Base-by-base conservation (phyloP, 169 alveolate genomes). In the Eimeria acervulina region DNA sequence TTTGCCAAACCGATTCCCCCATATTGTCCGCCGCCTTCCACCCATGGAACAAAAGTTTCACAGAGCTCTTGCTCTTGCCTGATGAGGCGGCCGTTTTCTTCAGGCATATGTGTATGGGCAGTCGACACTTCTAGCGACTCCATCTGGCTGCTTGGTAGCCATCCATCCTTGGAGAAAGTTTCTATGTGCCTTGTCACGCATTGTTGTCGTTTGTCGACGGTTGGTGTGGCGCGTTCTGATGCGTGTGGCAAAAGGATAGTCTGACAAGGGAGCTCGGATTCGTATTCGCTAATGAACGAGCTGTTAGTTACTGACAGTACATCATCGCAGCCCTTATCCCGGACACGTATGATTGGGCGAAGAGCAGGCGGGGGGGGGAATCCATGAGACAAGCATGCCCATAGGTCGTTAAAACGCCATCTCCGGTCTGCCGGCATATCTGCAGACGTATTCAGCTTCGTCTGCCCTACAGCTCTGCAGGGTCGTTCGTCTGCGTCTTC, bases 231-330 rank as follows among this genome's bases (percentile, higher is more conserved):
- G 93, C 52, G 40, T 2, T 55, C 80, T 19, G 80, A 38, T 28
- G 66, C 17, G 21, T 81, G 38, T 21, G 59, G 93, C 17, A 85
- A 19, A 61, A 55, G 33, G 61, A 85, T 61, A 7, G 93, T 85
- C 70, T 85, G 93, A 61, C 93, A 85, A 19, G 93, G 93, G 40
- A 85, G 93, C 61, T 85, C 93, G 15, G 93, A 36, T 36, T 85
- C 93, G 93, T 81, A 85, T 26, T 85, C 81, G 63, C 81, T 85
- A 28, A 63, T 85, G 80, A 80, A 85, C 78, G 61, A 85, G 38
- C 93, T 85, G n/a, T 26, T 85, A 33, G 42, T 33, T 44, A 36
- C 44, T 19, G 44, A 85, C 40, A 68, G 2, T 38, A 42, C 42
- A 28, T 52, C 76, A 13, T 33, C 80, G 40, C 80, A 26, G 31